Evolutionary conservation across 2,329 filamentous ascomycete species (phyloP), one percentile per base, ranked within the genome.

Genomic region (Exophiala bonariae): DNA sequence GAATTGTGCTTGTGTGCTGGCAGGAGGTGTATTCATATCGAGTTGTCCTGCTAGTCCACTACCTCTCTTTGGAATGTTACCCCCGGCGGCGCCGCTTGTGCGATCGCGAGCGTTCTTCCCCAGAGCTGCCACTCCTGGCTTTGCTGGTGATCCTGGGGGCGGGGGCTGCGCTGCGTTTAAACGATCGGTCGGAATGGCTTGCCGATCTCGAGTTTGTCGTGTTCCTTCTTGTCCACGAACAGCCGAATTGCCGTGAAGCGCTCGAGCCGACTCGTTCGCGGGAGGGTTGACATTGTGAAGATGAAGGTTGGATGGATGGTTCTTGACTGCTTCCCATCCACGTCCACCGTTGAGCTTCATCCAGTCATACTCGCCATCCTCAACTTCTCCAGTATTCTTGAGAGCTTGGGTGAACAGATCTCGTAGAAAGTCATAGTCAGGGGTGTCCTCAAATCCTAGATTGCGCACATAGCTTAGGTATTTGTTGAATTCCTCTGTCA

Each of bases 341-440:
- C 95, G 93, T 60, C 85, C 85, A 72, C 90, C 89, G 76, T 89
- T 93, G 61, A 96, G 79, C 79, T 96, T 96, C 89, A 97, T 96
- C 93, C 93, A 99, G 74, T 99, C 93, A 70, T 97, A 99, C 69
- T 97, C 92, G 64, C 93, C 93, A 70, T 99, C 93, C 67, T 97
- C 93, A 7, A 96, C 85, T 62, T 96, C 91, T 46, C 91, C 91
- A 2, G 87, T 87, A 67, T 90, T 92, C 80, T 96, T 96, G 56
- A 97, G 80, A 16, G 92, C 89, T 71, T 96, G 89, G 1, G 92
- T 96, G 75, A 99, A 96, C 47, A 99, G 83, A 64, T 96, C 92
- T 39, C 93, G 87, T 49, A 97, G 81, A 71, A 96, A 96, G 68
- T 97, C 93, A 74, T 99, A 99, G 72, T 99, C 93, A 20, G 93